These are phyloP conservation scores for Trichoderma asperellum DNA, from an alignment of 2,329 filamentous ascomycete genomes.

Conservation along the genomic window DNA sequence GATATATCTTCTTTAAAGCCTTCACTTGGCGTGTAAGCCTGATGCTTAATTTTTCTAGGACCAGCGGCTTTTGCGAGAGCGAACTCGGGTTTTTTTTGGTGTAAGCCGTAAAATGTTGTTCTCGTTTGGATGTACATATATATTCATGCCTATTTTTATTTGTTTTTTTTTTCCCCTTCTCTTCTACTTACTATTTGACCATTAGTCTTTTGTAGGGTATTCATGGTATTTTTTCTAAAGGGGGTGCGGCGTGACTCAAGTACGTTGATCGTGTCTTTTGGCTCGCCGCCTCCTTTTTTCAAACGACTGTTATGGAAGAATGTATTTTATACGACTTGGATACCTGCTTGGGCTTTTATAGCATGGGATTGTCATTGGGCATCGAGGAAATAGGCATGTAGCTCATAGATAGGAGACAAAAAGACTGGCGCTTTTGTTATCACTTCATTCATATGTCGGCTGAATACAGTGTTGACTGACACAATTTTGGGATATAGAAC, in stretches of 20 bases:
- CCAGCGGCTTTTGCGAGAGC: neutral
- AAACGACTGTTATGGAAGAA: neutral
- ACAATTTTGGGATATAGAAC: too few species aligned
- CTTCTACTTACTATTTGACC: neutral
- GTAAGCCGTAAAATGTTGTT: slow-evolving; percentile 2
- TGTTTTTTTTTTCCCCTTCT: neutral
- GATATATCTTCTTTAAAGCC: slow-evolving; percentile 13
- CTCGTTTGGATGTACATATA: slow-evolving; percentile 25
- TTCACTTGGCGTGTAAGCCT: slow-evolving; percentile 9
- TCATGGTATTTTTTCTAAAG: slow-evolving; percentile 29
- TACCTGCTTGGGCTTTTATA: neutral
- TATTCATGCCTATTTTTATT: slow-evolving; percentile 9
- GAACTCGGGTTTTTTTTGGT: neutral
- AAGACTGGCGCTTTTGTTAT: slow-evolving; percentile 5
- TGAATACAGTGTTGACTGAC: too few species aligned
- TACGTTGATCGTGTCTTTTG: slow-evolving; percentile 8
- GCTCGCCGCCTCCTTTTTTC: neutral
- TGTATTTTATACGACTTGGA: slow-evolving; percentile 9
- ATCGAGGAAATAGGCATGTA: neutral
- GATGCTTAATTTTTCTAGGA: neutral
- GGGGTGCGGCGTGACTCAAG: neutral
- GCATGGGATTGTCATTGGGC: neutral
- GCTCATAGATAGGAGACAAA: neutral
- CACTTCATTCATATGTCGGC: neutral
- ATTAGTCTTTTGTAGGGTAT: slow-evolving; percentile 29